Conservation (phyloP, 1,284 basidiomycete species). For the Pholiota adiposa region DNA sequence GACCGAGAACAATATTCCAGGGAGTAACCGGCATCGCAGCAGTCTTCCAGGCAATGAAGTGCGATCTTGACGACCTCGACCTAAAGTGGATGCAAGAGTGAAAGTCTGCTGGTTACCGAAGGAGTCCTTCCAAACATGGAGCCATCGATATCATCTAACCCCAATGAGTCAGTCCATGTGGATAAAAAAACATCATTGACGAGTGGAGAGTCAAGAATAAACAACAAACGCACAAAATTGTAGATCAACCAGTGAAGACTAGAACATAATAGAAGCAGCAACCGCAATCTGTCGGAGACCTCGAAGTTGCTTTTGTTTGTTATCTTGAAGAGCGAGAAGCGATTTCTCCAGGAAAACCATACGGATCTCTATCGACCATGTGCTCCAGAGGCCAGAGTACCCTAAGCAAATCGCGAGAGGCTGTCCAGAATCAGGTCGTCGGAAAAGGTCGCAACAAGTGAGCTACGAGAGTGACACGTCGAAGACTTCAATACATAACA, state of each 20-base stretch:
- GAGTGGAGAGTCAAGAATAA: background rate
- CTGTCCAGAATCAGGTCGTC: background rate
- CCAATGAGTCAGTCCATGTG: background rate
- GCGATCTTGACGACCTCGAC: background rate
- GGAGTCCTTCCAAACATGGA: background rate
- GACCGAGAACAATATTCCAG: background rate
- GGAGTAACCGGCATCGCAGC: background rate
- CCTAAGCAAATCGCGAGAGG: background rate
- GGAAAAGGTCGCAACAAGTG: too few relatives aligned
- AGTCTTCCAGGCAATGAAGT: background rate
- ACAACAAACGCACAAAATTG: background rate
- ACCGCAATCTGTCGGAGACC: background rate
- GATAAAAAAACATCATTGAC: background rate
- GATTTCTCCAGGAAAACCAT: background rate
- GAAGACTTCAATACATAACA: too few relatives aligned
- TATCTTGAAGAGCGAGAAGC: background rate
- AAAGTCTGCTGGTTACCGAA: background rate
- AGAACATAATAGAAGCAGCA: slow-evolving; percentile 1
- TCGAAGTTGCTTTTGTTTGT: background rate
- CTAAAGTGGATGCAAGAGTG: background rate
- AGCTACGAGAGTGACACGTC: background rate
- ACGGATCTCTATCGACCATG: background rate
- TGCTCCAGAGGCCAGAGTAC: background rate
- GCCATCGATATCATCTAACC: background rate
- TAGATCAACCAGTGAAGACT: background rate